Base-by-base conservation (phyloP, 441 rosid species). In the Erodium trifolium region DNA sequence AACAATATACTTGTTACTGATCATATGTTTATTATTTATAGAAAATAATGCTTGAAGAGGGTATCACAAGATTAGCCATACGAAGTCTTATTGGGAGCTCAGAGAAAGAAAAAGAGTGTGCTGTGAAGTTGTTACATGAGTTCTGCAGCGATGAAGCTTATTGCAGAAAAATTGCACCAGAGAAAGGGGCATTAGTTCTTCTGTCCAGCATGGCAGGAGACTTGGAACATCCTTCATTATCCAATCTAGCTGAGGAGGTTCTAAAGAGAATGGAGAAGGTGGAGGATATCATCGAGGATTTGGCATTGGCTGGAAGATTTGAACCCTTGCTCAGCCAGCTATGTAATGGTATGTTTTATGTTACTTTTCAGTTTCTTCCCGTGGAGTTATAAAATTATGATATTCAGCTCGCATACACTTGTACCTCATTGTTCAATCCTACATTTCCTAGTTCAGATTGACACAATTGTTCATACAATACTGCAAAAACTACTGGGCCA, bases 171-270 rank as follows among this genome's bases (percentile, higher is more conserved):
- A 71, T 80, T 45, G 78, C 82, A 59, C 78, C 75, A 11, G 83
- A 80, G 73, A 80, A 82, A 65, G 79, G 83, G n/a, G 86, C 86
- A 49, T 68, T 78, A 60, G 78, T 82, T 72, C 86, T 78, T 67
- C 83, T 80, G 53, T 63, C 81, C 12, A 78, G 77, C 80, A 76
- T 80, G 81, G 79, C 84, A 27, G 82, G 78, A 71, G 77, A 75
- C 68, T 70, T 68, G 66, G 86, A 80, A 76, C 71, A 76, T 74
- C 79, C 78, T 68, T 53, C 81, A 51, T 71, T 80, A 70, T 77
- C 80, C 57, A 82, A 79, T 59, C 69, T 74, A 31, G 83, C 83
- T 57, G 83, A 72, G 67, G 79, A 78, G 70, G 74, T 80, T 19
- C 72, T 80, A 60, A 77, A 72, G 47, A 71, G 53, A 67, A 41